phyloP scores from a whole-genome alignment of 441 rosid species.

The Pelargonium citronellum region DNA sequence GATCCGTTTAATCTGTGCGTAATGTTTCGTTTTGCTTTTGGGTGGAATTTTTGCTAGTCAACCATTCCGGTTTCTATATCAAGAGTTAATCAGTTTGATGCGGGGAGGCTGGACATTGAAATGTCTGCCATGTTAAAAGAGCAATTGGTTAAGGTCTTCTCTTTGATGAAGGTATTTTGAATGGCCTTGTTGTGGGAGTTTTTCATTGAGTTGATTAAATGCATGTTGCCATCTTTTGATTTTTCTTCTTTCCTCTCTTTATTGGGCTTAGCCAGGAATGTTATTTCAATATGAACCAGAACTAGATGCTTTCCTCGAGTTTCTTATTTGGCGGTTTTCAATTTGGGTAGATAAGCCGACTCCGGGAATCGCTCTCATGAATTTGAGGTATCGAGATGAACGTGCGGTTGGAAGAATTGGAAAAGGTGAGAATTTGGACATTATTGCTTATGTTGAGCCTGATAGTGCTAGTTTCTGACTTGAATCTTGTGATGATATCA shows the following conservation, averaged over 20 bases:
- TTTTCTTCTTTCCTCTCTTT: conserved; percentile 23
- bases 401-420: conserved; percentile 42
- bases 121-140: conserved; percentile 96
- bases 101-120: conserved; percentile 81
- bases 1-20: not conserved
- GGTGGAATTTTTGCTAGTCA: conserved; percentile 37
- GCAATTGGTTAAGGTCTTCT: conserved; percentile 83
- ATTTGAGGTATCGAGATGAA: conserved; percentile 82
- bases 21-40: not conserved
- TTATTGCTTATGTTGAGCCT: conserved; percentile 18
- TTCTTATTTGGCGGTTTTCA: conserved; percentile 95
- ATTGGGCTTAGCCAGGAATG: conserved; percentile 90
- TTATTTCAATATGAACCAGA: conserved; percentile 95
- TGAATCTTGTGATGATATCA: not conserved
- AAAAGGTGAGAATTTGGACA: conserved; percentile 41
- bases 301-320: conserved; percentile 95
- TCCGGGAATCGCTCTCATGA: conserved; percentile 88
- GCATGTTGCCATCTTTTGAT: conserved; percentile 15
- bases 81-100: conserved; percentile 92
- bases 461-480: conserved; percentile 6
- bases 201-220: not conserved
- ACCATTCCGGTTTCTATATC: conserved; percentile 62
- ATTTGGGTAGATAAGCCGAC: conserved; percentile 97
- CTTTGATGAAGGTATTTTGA: conserved; percentile 69
- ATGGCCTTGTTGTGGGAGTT: conserved; percentile 8